A percentile compares a stretch with the other conserved stretches of the same genome.
phyloP scores from a whole-genome alignment of 495 filamentous ascomycete species.

The Filosporella fistucella region DNA sequence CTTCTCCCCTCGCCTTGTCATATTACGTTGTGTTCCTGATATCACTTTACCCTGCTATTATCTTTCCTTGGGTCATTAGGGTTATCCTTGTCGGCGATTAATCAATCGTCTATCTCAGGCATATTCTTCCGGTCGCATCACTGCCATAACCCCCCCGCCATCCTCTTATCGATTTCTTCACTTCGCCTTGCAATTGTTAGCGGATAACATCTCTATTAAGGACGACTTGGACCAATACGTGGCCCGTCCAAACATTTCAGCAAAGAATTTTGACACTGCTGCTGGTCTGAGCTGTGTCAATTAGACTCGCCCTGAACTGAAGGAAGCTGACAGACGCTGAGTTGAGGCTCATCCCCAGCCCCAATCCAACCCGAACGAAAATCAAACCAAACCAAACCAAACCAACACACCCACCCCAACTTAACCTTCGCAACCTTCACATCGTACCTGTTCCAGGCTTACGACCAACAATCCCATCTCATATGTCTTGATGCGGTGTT shows the following conservation, averaged over 20 bases:
- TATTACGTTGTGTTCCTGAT: background rate
- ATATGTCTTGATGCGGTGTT: constrained; percentile 16
- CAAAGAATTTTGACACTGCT: background rate
- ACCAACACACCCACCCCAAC: too few relatives aligned
- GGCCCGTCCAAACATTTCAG: background rate
- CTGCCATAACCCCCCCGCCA: background rate
- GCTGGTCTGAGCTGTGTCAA: background rate
- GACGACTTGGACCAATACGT: constrained; percentile 3
- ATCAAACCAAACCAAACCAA: too few relatives aligned
- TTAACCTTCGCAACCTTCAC: too few relatives aligned
- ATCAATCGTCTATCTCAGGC: constrained; percentile 3
- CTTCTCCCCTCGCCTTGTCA: background rate
- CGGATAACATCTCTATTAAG: too few relatives aligned
- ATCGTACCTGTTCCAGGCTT: constrained; percentile 7
- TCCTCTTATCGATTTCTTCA: background rate
- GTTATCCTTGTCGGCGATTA: constrained; percentile 1
- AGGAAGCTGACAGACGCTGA: too few relatives aligned
- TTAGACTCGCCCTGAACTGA: constrained; percentile 2
- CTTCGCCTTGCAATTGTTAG: too few relatives aligned
- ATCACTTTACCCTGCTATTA: background rate
- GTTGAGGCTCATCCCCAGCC: constrained; percentile 9
- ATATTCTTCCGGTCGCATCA: background rate
- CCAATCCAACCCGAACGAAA: too few relatives aligned
- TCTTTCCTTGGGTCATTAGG: background rate
- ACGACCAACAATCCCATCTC: background rate